phyloP scores from a whole-genome alignment of 805 yeast species.

The Nematodospora valgi region DNA sequence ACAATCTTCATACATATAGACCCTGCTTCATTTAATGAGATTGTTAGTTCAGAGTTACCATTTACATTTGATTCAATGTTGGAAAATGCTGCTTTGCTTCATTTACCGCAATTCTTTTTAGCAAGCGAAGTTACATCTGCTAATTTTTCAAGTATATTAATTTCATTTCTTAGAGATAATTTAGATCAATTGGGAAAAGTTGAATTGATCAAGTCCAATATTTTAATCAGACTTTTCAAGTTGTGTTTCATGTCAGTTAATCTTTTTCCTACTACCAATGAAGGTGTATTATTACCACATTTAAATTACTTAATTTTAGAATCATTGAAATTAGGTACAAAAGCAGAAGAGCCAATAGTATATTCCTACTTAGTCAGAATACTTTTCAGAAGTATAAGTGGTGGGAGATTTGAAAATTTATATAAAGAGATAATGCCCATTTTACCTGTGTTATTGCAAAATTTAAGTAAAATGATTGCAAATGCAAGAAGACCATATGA shows the following conservation, averaged over 20 bases:
- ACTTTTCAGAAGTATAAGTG: slow-evolving; percentile 90
- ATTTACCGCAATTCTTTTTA: slow-evolving; percentile 88
- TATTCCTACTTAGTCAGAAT: slow-evolving; percentile 87
- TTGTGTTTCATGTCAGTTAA: slow-evolving; percentile 95
- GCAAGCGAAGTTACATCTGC: slow-evolving; percentile 95
- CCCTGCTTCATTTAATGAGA: slow-evolving; percentile 92
- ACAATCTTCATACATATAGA: slow-evolving; percentile 92
- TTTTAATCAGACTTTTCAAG: slow-evolving; percentile 82
- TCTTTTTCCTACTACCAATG: slow-evolving; percentile 83
- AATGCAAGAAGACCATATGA: slow-evolving; percentile 87
- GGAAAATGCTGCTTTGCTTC: slow-evolving; percentile 79
- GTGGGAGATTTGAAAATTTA: slow-evolving; percentile 90
- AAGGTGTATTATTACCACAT: slow-evolving; percentile 83
- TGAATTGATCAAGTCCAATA: slow-evolving; percentile 72
- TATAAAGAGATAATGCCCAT: slow-evolving; percentile 93
- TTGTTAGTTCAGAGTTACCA: slow-evolving; percentile 76
- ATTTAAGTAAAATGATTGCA: slow-evolving; percentile 75
- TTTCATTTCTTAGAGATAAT: slow-evolving; percentile 70
- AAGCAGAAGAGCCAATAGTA: slow-evolving; percentile 85
- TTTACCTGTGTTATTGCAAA: slow-evolving; percentile 79
- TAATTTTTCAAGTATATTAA: slow-evolving; percentile 80
- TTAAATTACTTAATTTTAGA: slow-evolving; percentile 77
- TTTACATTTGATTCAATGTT: slow-evolving; percentile 75
- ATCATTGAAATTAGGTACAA: slow-evolving; percentile 73
- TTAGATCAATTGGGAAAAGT: slow-evolving; percentile 77